Base-by-base conservation (phyloP, 2,329 filamentous ascomycete genomes). In the Nemania abortiva region DNA sequence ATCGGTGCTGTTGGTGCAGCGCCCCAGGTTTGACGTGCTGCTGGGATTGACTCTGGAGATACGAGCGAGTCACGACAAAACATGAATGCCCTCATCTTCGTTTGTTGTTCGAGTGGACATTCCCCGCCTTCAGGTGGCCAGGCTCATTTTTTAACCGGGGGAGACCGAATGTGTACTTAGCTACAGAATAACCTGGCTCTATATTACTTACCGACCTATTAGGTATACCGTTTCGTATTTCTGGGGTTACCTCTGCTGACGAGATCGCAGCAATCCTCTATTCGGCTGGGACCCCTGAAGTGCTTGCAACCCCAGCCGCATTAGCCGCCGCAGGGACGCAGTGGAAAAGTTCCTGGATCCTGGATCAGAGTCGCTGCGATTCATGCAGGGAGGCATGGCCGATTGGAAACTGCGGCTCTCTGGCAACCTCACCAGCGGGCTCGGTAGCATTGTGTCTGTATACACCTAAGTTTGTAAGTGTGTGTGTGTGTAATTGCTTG, bases 271-370 rank as follows among this genome's bases (percentile, higher is more conserved):
- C 31, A 34, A 10, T 50, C 69, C 49, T 42, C 56, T 55, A 39
- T 56, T 68, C 59, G 66, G 69, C 66, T 47, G 34, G 53, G 57
- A 62, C 63, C 69, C 66, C 65, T 63, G 66, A 63, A 62, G 45
- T 59, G 53, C 52, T 63, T 67, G 66, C 64, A 62, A 71, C 70
- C 69, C 67, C 54, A 65, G 66, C 63, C 63, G 66, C 69, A 71
- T 69, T 66, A 64, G 57, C 63, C 66, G 69, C 69, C 56, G 66
- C 66, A 62, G 65, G 54, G 58, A 65, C 39, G 62, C 63, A 50
- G 63, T 69, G 55, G 60, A 66, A 61, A 69, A 60, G 29, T 71
- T 66, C 66, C 69, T 69, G 52, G 63, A 64, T 58, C 69, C 63
- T 61, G 63, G 63, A 66, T 66, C 59, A 59, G n/a, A 65, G 65